These are phyloP conservation scores for Tylopilus balloui DNA, from an alignment of 768 basidiomycete species.

Conservation along the genomic window DNA sequence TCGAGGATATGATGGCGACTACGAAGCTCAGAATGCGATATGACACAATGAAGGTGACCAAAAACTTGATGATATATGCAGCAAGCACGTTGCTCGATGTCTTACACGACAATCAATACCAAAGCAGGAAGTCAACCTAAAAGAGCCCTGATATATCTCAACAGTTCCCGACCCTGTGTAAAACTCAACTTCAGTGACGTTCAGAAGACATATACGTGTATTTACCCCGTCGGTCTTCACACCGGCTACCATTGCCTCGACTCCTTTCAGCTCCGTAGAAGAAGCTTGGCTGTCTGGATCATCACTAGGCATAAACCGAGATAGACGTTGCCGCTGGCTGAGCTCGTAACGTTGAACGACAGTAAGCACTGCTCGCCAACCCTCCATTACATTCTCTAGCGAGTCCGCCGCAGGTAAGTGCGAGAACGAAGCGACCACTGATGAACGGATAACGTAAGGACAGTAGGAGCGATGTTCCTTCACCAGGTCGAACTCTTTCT, in stretches of 20 bases:
- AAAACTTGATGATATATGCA: background rate
- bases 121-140: constrained; percentile 42
- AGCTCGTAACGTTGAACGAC: constrained; percentile 64
- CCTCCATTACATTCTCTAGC: constrained; percentile 46
- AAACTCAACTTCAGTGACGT: constrained; percentile 4
- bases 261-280: constrained; percentile 38
- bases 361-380: constrained; percentile 76
- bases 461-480: constrained; percentile 84
- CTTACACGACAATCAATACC: background rate
- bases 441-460: constrained; percentile 75
- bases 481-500: constrained; percentile 64
- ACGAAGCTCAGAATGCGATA: background rate
- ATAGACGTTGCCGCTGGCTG: constrained; percentile 47
- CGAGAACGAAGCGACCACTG: constrained; percentile 54
- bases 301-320: constrained; percentile 26
- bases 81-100: background rate
- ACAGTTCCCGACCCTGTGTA: constrained; percentile 59
- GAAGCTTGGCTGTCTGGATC: constrained; percentile 32
- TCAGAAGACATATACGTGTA: constrained; percentile 16
- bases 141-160: constrained; percentile 68
- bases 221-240: constrained; percentile 74
- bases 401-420: constrained; percentile 19
- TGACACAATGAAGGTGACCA: background rate
- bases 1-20: background rate
- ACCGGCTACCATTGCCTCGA: constrained; percentile 71